Base-by-base conservation (phyloP, 2,329 filamentous ascomycete genomes). In the Didymella sp. region DNA sequence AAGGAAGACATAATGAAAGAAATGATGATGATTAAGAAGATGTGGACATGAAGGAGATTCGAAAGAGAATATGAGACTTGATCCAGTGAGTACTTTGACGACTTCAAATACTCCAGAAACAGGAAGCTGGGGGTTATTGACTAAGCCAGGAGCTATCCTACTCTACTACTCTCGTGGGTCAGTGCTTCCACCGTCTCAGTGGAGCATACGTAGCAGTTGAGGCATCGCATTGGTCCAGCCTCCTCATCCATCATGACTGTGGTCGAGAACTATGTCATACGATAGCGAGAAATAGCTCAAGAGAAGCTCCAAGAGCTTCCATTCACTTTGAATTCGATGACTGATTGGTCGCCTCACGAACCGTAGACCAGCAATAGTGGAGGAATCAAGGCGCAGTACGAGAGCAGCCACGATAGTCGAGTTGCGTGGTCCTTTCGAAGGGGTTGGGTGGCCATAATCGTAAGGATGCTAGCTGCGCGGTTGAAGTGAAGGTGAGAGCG, bases 141-240 rank as follows among this genome's bases (percentile, higher is more conserved):
- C 28, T 49, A 37, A 55, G 28, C 45, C n/a, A 17, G 6, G 4
- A 22, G n/a, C 25, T 19, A 33, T 28, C 47, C 35, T n/a, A 25
- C 21, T 33, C 11, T 40, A 24, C 17, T 8, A 1, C 19, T 12
- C 6, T 52, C 42, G 12, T 27, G 22, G 19, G 37, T 48, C 43
- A 48, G 43, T 43, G 35, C 51, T 30, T 22, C 42, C 37, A 28
- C 35, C 6, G 24, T 43, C 8, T 17, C 37, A 21, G 37, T 46
- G 28, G 37, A 49, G 45, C 31, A 37, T 15, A 38, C 15, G 11
- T 31, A 30, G 13, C 28, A 25, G 17, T 13, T 8, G 24, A 42
- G 12, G 28, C 19, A 30, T 17, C 15, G 11, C n/a, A 55, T 55
- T 55, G 51, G 51, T 22, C 51, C 45, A 55, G 31, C 30, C 51